Base-by-base conservation (phyloP, 345 rosid species). In the Durio zibethinus region DNA sequence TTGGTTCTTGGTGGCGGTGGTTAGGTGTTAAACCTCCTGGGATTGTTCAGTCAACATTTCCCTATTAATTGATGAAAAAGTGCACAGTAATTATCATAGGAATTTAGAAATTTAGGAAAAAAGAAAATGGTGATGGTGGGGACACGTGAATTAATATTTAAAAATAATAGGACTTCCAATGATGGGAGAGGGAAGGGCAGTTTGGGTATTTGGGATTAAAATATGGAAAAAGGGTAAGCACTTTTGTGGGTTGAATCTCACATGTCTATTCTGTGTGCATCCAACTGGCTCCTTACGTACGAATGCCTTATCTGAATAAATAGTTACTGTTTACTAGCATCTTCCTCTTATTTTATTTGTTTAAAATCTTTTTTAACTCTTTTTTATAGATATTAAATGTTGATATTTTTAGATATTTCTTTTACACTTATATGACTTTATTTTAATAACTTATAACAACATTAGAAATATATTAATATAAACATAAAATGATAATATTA, bases 201-300 rank as follows among this genome's bases (percentile, higher is more conserved):
- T 57, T 72, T 40, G 12, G 81, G 80, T 9, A 47, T 43, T 50
- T 9, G 18, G 18, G 10, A 1, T 1, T 21, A 57, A 6, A 38
- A 76, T 33, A 1, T 20, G 0, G 9, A 0, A 36, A 84, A 80
- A 82, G 82, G 3, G 54, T n/a, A 43, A 27, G 62, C 71, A 69
- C 78, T 83, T 80, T 82, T 76, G 79, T 78, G 74, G 82, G 84
- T 73, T 80, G 82, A 78, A 78, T 82, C 77, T 80, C 66, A 79
- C 81, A 36, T 69, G 86, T 81, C 80, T 25, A 31, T 77, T 79
- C 79, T 53, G 71, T 15, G 40, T 27, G 65, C 25, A 11, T 62
- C 73, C 7, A 27, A 63, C 75, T 73, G 61, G 82, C 63, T 23
- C 65, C 1, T 33, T 33, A 6, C 10, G 18, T 18, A 16, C 20